phyloP scores from a whole-genome alignment of 208 protist genomes.

The Acanthamoeba royreba region DNA sequence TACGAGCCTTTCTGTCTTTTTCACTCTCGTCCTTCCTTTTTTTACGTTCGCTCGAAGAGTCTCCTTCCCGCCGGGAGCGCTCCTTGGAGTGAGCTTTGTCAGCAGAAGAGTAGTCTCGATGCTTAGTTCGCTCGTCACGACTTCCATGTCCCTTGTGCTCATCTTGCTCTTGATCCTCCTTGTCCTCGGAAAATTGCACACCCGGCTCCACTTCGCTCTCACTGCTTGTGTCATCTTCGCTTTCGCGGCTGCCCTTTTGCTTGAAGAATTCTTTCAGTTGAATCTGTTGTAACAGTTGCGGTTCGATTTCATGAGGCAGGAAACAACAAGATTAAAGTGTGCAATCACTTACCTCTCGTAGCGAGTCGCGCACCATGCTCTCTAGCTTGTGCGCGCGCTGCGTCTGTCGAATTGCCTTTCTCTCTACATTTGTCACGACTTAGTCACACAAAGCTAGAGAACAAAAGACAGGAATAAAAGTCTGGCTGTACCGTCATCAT shows the following conservation, averaged over 20 bases:
- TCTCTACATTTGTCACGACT: not conserved
- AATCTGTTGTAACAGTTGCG: not conserved
- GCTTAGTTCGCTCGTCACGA: no score
- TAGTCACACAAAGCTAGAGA: not conserved
- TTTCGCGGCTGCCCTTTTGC: not conserved
- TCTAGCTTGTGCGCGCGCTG: not conserved
- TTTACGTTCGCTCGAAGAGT: not conserved
- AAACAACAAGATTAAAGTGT: no score
- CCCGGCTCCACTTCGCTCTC: no score
- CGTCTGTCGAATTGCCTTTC: not conserved
- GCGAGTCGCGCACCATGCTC: not conserved
- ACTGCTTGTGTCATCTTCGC: no score
- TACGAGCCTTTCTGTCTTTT: not conserved
- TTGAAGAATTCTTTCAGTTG: conserved; percentile 3
- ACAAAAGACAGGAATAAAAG: not conserved
- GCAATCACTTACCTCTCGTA: not conserved
- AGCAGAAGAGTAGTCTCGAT: no score
- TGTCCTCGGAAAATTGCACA: no score
- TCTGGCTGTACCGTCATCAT: not conserved
- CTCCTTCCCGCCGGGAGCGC: no score
- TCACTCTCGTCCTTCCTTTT: not conserved
- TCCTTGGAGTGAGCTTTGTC: no score
- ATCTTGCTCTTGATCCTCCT: no score
- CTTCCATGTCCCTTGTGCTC: no score
- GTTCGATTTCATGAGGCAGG: no score